These are phyloP conservation scores for Huntiella moniliformis DNA, from an alignment of 2,329 filamentous ascomycete species.

Conservation along the genomic window DNA sequence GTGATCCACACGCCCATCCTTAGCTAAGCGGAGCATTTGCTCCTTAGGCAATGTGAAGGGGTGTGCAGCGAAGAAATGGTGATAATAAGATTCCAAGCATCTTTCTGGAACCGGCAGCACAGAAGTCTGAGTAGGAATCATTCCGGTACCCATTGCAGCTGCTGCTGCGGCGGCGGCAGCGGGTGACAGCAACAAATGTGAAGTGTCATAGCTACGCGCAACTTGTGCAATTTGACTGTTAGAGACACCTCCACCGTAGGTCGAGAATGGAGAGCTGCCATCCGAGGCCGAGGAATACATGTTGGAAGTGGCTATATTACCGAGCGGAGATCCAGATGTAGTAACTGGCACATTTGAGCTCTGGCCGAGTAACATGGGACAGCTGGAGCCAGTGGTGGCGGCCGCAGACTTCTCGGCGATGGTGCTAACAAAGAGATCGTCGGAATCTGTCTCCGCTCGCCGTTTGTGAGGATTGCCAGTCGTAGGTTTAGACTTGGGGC, in stretches of 20 bases:
- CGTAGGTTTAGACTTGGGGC: constrained; percentile 31
- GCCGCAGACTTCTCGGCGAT: constrained; percentile 1
- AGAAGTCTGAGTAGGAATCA: constrained; percentile 16
- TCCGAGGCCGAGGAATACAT: constrained; percentile 9
- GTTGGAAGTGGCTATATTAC: constrained; percentile 6
- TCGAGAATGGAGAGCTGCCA: background rate
- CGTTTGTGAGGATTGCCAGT: constrained; percentile 22
- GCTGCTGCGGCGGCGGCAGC: constrained; percentile 12
- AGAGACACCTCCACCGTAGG: constrained; percentile 12
- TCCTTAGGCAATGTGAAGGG: constrained; percentile 38
- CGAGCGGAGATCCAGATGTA: constrained; percentile 4
- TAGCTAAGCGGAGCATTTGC: constrained; percentile 28
- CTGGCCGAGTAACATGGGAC: constrained; percentile 26
- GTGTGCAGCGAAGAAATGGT: constrained; percentile 37
- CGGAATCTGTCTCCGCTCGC: constrained; percentile 9
- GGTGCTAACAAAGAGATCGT: background rate
- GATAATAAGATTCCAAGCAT: constrained; percentile 39
- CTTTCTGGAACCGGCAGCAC: constrained; percentile 27
- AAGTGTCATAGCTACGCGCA: constrained; percentile 20
- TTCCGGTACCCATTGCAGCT: constrained; percentile 6
- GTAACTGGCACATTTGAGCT: constrained; percentile 16
- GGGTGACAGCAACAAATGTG: constrained; percentile 8
- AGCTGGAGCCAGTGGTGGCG: constrained; percentile 18
- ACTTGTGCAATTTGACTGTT: constrained; percentile 21
- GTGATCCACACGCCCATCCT: constrained; percentile 28